Evolutionary conservation across 208 protist genomes (phyloP).

Genomic region (Leishmania martiniquensis): DNA sequence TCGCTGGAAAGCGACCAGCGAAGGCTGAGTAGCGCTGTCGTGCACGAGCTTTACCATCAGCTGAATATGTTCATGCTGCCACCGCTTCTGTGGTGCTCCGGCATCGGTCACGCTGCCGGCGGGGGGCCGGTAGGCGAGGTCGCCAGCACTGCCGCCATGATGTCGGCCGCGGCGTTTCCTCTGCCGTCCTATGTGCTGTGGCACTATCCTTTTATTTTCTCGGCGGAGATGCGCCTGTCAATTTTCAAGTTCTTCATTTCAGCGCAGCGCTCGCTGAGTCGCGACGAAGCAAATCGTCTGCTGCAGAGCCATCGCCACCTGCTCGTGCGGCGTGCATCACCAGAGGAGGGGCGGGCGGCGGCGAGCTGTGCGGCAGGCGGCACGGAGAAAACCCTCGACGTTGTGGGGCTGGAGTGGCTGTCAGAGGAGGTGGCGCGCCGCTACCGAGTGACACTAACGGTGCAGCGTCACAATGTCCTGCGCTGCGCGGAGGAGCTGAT

Average conservation of each 20-base stretch:
- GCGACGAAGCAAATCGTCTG: conserved; percentile 17
- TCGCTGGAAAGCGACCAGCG: conserved; percentile 36
- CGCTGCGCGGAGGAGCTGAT: conserved; percentile 47
- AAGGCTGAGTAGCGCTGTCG: conserved; percentile 65
- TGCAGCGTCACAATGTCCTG: conserved; percentile 49
- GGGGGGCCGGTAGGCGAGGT: neutral
- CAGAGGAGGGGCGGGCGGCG: neutral
- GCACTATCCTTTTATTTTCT: conserved; percentile 69
- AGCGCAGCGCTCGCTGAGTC: conserved; percentile 41
- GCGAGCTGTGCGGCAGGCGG: neutral
- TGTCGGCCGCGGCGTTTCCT: conserved; percentile 26
- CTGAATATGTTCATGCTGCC: conserved; percentile 63
- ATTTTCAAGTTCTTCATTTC: conserved; percentile 66
- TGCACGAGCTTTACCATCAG: conserved; percentile 73
- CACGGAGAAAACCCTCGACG: conserved; percentile 13
- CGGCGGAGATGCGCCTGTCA: conserved; percentile 59
- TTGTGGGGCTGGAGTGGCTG: conserved; percentile 65
- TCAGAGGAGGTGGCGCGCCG: conserved; percentile 23
- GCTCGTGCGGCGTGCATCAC: conserved; percentile 11
- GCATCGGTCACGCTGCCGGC: conserved; percentile 11
- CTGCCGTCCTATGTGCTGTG: conserved; percentile 67
- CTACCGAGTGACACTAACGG: conserved; percentile 40
- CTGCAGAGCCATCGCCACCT: conserved; percentile 26
- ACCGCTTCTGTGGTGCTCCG: conserved; percentile 40
- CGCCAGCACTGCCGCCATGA: neutral